Percentiles rank a stretch among this genome's conserved stretches.
Evolutionary conservation across 2,329 filamentous ascomycete species (phyloP).

Genomic region (Colletotrichum falcatum): DNA sequence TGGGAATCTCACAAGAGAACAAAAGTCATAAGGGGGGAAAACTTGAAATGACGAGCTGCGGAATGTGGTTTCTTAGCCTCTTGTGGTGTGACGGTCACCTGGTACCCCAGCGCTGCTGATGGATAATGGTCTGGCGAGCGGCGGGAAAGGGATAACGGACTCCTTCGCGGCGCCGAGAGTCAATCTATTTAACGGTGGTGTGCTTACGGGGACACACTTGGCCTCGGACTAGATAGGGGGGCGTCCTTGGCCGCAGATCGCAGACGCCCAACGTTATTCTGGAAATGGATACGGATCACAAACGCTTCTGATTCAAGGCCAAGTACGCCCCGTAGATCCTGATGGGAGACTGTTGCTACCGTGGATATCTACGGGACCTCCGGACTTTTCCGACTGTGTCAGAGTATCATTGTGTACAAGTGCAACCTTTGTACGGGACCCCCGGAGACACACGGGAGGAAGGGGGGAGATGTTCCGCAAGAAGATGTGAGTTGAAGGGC

Average conservation of each 20-base stretch:
- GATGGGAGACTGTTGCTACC: slow-evolving; percentile 7
- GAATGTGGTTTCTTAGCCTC: neutral
- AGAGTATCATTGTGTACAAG: too few species aligned
- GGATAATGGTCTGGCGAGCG: slow-evolving; percentile 34
- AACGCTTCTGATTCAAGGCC: slow-evolving; percentile 32
- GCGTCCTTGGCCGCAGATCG: slow-evolving; percentile 36
- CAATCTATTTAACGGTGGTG: slow-evolving; percentile 35
- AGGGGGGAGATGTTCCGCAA: too few species aligned
- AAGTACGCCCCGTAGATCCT: slow-evolving; percentile 27
- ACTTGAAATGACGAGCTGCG: slow-evolving; percentile 25
- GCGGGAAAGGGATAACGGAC: slow-evolving; percentile 13
- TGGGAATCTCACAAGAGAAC: slow-evolving; percentile 23
- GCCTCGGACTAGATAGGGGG: slow-evolving; percentile 13
- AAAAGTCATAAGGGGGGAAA: slow-evolving; percentile 13
- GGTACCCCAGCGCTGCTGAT: slow-evolving; percentile 38
- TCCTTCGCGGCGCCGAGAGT: slow-evolving; percentile 28
- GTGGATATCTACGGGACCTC: neutral
- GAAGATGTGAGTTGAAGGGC: neutral
- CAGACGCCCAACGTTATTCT: slow-evolving; percentile 1
- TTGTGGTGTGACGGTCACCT: slow-evolving; percentile 36
- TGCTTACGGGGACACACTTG: slow-evolving; percentile 24
- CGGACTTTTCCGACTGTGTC: neutral
- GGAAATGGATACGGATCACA: slow-evolving; percentile 16
- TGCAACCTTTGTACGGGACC: neutral
- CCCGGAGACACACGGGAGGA: neutral